phyloP scores from a whole-genome alignment of 345 rosid species.

The Hypericum perforatum region DNA sequence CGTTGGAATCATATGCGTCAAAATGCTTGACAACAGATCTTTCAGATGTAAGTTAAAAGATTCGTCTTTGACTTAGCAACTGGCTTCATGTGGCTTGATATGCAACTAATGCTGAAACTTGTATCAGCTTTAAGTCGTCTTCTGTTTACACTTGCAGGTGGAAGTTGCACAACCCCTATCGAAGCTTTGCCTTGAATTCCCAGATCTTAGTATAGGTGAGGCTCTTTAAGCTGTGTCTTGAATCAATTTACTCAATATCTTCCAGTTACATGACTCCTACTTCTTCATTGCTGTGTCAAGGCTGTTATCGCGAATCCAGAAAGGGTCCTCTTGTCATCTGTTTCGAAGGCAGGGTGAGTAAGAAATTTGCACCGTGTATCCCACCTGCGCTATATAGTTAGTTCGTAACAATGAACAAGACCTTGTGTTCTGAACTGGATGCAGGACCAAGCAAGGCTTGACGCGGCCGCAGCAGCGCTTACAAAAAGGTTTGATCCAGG shows the following conservation, averaged over 20 bases:
- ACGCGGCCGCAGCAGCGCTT: too few relatives aligned
- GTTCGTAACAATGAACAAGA: background rate
- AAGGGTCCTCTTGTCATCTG: conserved; percentile 48
- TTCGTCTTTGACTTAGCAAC: too few relatives aligned
- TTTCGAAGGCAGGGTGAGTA: conserved; percentile 71
- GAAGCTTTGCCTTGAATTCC: conserved; percentile 74
- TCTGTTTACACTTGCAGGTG: conserved; percentile 41
- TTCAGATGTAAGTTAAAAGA: conserved; percentile 44
- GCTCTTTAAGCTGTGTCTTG: background rate
- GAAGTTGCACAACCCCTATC: conserved; percentile 73
- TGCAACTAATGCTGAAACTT: background rate
- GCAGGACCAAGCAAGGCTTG: too few relatives aligned
- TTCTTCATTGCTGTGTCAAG: conserved; percentile 21
- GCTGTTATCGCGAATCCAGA: conserved; percentile 70
- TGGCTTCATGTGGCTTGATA: background rate
- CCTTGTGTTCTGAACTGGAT: background rate
- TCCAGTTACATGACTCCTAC: background rate
- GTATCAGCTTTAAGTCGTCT: background rate
- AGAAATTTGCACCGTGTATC: background rate
- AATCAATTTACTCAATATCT: background rate
- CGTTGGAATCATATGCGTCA: conserved; percentile 43
- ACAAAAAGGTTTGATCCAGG: too few relatives aligned
- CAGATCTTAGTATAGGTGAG: conserved; percentile 75
- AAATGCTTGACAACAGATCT: conserved; percentile 42
- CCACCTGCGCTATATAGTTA: background rate